Percentiles rank a stretch among this genome's conserved stretches.
These are phyloP conservation scores for Aureobasidium lini DNA, from an alignment of 2,329 filamentous ascomycete species.

Conservation along the genomic window DNA sequence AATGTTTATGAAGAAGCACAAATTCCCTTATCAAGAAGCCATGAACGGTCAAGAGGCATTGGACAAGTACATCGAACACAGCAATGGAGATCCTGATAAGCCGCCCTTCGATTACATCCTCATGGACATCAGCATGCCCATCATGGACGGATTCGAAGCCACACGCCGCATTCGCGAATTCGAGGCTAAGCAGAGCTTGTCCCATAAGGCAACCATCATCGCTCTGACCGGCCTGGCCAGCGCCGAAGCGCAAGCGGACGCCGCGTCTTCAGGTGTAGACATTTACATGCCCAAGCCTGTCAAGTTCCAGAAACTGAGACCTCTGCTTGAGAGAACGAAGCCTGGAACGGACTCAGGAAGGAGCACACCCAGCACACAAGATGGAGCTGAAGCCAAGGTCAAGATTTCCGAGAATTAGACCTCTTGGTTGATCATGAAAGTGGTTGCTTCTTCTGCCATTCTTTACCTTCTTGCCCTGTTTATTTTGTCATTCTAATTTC, in stretches of 20 bases:
- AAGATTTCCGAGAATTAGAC: no score
- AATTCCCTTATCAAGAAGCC: constrained; percentile 24
- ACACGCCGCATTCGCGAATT: constrained; percentile 15
- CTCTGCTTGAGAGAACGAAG: not conserved
- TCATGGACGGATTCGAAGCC: constrained; percentile 19
- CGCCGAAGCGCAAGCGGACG: constrained; percentile 22
- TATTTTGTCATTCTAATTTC: not conserved
- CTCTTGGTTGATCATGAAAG: no score
- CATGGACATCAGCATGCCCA: constrained; percentile 21
- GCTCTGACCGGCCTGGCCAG: constrained; percentile 25
- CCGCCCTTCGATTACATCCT: constrained; percentile 21
- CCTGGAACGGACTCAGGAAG: not conserved
- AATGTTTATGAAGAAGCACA: constrained; percentile 18
- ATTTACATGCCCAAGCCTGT: constrained; percentile 28
- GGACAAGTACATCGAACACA: constrained; percentile 28
- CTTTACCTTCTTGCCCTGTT: not conserved
- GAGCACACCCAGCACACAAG: no score
- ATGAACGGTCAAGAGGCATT: constrained; percentile 40
- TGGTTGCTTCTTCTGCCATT: not conserved
- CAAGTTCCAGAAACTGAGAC: constrained; percentile 26
- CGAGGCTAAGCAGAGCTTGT: not conserved
- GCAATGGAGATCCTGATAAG: not conserved
- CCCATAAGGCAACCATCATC: constrained; percentile 17
- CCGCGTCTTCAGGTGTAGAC: constrained; percentile 22
- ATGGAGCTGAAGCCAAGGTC: no score